Evolutionary conservation across 257 asterid species (phyloP), one percentile per base, ranked within the genome.

Genomic region (Solanum chmielewskii): DNA sequence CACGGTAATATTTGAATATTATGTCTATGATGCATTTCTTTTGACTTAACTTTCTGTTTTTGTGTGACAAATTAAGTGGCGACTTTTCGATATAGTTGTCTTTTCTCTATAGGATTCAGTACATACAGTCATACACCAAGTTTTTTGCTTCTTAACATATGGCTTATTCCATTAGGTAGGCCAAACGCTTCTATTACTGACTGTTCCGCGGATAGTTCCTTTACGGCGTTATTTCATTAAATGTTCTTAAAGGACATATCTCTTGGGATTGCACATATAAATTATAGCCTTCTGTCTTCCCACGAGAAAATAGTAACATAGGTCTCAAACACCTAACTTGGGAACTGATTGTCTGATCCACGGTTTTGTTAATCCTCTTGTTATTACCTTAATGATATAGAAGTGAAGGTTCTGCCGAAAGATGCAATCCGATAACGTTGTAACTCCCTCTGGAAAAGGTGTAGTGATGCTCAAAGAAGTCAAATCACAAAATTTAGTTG

Each of bases 1-100:
- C 87, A 81, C 92, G 93, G 99, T 96, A 94, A 87, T 84, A 90
- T 68, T 86, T 86, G 69, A 45, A 33, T 12, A 12, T n/a, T 25
- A 44, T 86, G 20, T 64, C 45, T 20, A 29, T 49, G 68, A 35
- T 69, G 47, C 83, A 68, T 31, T 80, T 10, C 69, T 29, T 78
- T 81, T 18, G 9, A 81, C 69, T 29, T 11, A 29, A 29, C 29
- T 81, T 78, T 31, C 85, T 49, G 69, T 31, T 81, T 49, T 81
- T 49, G 45, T 11, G 68, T 81, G 85, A 47, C 29, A 29, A 66
- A 44, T 20, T 21, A 35, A 68, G 39, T 41, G 39, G 45, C 2
- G 49, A 25, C 5, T 7, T 84, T 83, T 27, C 68, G 77, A 64
- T 84, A 44, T 62, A 29, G 9, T 39, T 39, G 42, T 25, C 14